phyloP scores from a whole-genome alignment of 352 stramenopile genomes.

The Pythium coloratum region DNA sequence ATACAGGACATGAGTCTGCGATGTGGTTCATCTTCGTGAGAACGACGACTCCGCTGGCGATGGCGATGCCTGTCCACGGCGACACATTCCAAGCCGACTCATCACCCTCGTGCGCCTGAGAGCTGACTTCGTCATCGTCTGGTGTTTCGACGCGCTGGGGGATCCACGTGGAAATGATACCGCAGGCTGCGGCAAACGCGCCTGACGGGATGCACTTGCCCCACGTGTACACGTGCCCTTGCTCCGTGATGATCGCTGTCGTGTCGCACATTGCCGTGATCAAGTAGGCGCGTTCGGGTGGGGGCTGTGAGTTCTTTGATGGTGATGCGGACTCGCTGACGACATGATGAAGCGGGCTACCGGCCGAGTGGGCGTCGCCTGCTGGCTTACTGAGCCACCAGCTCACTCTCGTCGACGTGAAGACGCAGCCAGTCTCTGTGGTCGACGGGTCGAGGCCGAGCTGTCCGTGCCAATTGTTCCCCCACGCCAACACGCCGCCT shows the following conservation, averaged over 20 bases:
- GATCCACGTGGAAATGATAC: constrained; percentile 17
- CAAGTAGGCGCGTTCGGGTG: constrained; percentile 21
- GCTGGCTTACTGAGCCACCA: constrained; percentile 9
- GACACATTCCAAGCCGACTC: not conserved
- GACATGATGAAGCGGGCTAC: too few species aligned
- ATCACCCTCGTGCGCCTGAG: not conserved
- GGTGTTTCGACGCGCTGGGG: constrained; percentile 14
- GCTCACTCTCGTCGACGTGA: constrained; percentile 23
- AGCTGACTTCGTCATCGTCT: constrained; percentile 3
- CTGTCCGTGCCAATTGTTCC: constrained; percentile 73
- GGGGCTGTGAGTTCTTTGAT: not conserved
- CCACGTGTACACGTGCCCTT: constrained; percentile 28
- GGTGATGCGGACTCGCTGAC: not conserved
- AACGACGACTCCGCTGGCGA: constrained; percentile 48
- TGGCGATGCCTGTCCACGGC: constrained; percentile 42
- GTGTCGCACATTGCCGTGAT: constrained; percentile 26
- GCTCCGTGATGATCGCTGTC: constrained; percentile 30
- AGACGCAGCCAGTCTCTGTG: constrained; percentile 20
- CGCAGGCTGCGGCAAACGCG: constrained; percentile 7
- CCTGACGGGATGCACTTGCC: constrained; percentile 23
- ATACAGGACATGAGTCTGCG: not conserved
- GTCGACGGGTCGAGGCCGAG: constrained; percentile 49
- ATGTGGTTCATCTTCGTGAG: constrained; percentile 20
- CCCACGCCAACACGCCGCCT: constrained; percentile 56
- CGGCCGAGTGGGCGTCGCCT: not conserved